Base-by-base conservation (phyloP, 192 early-diverging fungal genomes). In the Radiomyces spectabilis region DNA sequence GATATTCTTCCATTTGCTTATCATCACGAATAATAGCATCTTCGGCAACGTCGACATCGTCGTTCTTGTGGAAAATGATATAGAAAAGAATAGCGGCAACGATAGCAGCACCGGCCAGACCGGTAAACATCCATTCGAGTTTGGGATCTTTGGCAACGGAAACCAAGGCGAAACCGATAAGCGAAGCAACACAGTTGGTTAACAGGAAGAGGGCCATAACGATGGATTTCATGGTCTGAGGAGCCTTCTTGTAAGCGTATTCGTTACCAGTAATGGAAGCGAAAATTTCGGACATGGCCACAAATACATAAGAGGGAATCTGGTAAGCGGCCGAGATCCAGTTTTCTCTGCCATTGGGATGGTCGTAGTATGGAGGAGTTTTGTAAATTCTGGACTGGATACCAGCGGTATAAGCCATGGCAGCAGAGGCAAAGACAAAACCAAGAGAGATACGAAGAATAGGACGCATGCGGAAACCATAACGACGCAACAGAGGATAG, bases 161-260 rank as follows among this genome's bases (percentile, higher is more conserved):
- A 45, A 80, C 78, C 41, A 86, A 61, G 43, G 69, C 65, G 38
- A 84, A 78, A 15, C 66, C 78, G 26, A 85, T 52, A 12, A 82
- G 42, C 3, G 78, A 71, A 19, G 79, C 80, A 18, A 75, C 40
- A 57, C 71, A 73, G 53, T 66, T 74, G n/a, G 71, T 80, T 41
- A 80, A 69, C 51, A 85, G 63, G 73, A 79, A 85, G 8, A 88
- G 53, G 12, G 82, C 71, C 74, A 83, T 85, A 9, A 88, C 81
- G 6, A 85, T 71, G 12, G 82, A 84, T 62, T 83, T 85, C 80
- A 84, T 80, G 26, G 57, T 56, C 3, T 69, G 61, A 3, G 84
- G 79, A 7, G 84, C 80, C 63, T 76, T 80, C 42, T 70, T 83
- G 73, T 76, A 87, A 9, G 78, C 85, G 58, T 77, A 85, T 67